Evolutionary conservation across 169 alveolate genomes (phyloP).

Genomic region (Eimeria sp.): DNA sequence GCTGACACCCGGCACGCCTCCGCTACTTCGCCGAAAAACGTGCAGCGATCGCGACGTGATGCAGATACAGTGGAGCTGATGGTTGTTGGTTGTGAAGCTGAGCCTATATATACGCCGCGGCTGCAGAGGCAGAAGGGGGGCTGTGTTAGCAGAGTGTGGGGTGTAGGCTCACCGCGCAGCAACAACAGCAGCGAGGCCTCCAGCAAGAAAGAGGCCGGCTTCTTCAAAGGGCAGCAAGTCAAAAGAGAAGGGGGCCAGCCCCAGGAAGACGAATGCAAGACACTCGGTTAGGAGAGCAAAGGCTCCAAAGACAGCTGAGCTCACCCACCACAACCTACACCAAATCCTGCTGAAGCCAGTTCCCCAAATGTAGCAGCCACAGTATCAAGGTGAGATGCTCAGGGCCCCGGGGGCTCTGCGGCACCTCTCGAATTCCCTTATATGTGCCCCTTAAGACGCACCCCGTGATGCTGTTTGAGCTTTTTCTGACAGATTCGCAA

Average conservation of each 20-base stretch:
- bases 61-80: not conserved
- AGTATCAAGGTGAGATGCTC: not conserved
- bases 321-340: not conserved
- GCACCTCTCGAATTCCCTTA: not conserved
- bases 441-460: not conserved
- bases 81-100: not conserved
- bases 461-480: constrained; percentile 70
- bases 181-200: constrained; percentile 7
- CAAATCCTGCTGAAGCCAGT: not conserved
- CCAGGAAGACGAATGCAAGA: constrained; percentile 80
- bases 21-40: not conserved
- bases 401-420: not conserved
- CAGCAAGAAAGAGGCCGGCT: constrained; percentile 1
- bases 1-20: not conserved
- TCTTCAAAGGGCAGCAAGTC: constrained; percentile 52
- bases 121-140: not conserved
- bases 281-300: constrained; percentile 82
- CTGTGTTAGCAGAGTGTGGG: not conserved
- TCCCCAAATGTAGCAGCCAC: not conserved
- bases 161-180: constrained; percentile 29
- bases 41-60: not conserved
- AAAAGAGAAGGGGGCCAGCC: constrained; percentile 84
- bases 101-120: not conserved
- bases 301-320: constrained; percentile 73
- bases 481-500: constrained; percentile 66